Conservation (phyloP, 2,329 filamentous ascomycete genomes). For the Hymenoscyphus albidus region DNA sequence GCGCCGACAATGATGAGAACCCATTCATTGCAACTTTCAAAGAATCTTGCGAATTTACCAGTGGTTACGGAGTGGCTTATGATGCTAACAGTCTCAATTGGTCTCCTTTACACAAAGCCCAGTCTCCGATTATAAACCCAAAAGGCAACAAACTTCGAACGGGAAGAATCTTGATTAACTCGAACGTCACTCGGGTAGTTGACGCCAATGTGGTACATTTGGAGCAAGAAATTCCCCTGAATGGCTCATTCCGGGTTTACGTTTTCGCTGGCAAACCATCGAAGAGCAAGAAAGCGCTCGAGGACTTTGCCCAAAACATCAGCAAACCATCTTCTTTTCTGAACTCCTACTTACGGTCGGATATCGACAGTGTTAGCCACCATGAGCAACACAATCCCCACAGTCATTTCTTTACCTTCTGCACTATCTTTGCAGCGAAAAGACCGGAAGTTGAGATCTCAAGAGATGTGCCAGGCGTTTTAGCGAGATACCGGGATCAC, state of each 20-base stretch:
- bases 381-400: constrained; percentile 85
- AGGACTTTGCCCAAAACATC: constrained; percentile 65
- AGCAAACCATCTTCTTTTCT: constrained; percentile 69
- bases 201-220: constrained; percentile 88
- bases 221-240: constrained; percentile 84
- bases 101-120: constrained; percentile 67
- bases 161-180: constrained; percentile 71
- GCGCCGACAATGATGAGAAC: constrained; percentile 53
- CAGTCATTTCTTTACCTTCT: constrained; percentile 75
- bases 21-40: constrained; percentile 89
- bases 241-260: constrained; percentile 83
- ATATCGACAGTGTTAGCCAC: constrained; percentile 61
- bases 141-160: constrained; percentile 62
- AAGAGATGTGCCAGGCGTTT: constrained; percentile 62
- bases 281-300: constrained; percentile 58
- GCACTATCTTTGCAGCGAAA: constrained; percentile 66
- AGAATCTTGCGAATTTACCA: constrained; percentile 85
- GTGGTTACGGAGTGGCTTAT: constrained; percentile 87
- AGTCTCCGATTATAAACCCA: constrained; percentile 66
- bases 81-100: constrained; percentile 80
- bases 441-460: constrained; percentile 69
- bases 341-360: constrained; percentile 57
- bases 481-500: constrained; percentile 75
- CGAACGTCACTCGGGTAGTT: constrained; percentile 79
- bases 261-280: constrained; percentile 72